Evolutionary conservation across 805 yeast species (phyloP).

Genomic region (Saccharomycopsis guyanensis): DNA sequence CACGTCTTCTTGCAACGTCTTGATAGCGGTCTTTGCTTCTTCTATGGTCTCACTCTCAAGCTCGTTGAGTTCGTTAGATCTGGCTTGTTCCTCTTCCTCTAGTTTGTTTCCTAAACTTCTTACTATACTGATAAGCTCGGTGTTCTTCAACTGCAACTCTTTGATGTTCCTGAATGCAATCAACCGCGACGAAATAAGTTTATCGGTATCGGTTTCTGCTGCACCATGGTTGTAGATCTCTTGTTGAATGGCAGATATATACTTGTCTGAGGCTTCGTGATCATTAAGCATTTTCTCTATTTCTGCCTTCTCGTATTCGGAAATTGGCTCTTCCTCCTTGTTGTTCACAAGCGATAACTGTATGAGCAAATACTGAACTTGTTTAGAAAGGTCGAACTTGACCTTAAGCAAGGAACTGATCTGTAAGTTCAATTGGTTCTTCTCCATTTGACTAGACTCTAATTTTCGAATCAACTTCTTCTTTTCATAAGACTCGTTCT

Average conservation of each 20-base stretch:
- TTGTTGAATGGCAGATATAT: slow-evolving; percentile 20
- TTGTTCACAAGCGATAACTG: slow-evolving; percentile 46
- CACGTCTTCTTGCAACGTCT: slow-evolving; percentile 53
- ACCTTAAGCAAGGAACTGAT: slow-evolving; percentile 44
- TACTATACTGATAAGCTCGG: slow-evolving; percentile 58
- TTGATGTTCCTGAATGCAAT: slow-evolving; percentile 59
- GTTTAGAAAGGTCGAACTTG: slow-evolving; percentile 69
- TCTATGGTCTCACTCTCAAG: slow-evolving; percentile 42
- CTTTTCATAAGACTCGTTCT: slow-evolving; percentile 44
- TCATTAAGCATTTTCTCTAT: slow-evolving; percentile 45
- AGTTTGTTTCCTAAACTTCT: slow-evolving; percentile 66
- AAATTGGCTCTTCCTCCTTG: slow-evolving; percentile 39
- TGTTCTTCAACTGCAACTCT: slow-evolving; percentile 68
- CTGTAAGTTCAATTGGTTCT: slow-evolving; percentile 40
- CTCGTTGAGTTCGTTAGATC: slow-evolving; percentile 30
- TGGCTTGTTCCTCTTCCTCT: slow-evolving; percentile 49
- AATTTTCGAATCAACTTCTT: slow-evolving; percentile 31
- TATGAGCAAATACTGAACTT: slow-evolving; percentile 66
- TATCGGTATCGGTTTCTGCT: slow-evolving; percentile 59
- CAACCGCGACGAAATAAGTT: slow-evolving; percentile 62
- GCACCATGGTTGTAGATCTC: slow-evolving; percentile 22
- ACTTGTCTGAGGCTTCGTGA: slow-evolving; percentile 27
- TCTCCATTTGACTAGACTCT: slow-evolving; percentile 27
- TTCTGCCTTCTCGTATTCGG: slow-evolving; percentile 56
- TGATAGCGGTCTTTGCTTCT: slow-evolving; percentile 65